Percentiles rank a stretch among this genome's conserved stretches.
Evolutionary conservation across 768 basidiomycete genomes (phyloP).

Genomic region (Termitomyces sp.): DNA sequence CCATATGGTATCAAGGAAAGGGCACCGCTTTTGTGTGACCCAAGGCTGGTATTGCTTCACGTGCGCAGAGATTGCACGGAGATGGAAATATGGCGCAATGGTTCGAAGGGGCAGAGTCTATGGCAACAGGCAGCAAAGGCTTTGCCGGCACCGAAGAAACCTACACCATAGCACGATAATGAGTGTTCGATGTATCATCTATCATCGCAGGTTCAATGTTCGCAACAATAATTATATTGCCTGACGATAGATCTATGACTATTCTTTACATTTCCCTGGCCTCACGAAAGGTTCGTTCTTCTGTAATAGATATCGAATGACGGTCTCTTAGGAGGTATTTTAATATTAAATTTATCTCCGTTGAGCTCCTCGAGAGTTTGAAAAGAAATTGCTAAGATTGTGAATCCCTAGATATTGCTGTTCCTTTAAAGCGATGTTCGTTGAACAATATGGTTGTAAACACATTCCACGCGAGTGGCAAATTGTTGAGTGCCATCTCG

Average conservation of each 20-base stretch:
- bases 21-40: constrained; percentile 18
- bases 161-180: constrained; percentile 9
- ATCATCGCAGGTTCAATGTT: neutral
- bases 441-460: neutral
- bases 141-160: constrained; percentile 5
- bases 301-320: neutral
- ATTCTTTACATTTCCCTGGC: no score
- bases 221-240: neutral
- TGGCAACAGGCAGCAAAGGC: constrained; percentile 24
- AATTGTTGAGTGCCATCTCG: neutral
- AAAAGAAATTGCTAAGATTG: no score
- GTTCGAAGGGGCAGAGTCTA: constrained; percentile 23
- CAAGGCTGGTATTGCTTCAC: constrained; percentile 21
- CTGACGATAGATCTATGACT: neutral
- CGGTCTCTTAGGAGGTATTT: no score
- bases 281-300: neutral
- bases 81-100: constrained; percentile 34
- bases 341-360: no score
- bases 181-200: neutral
- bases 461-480: neutral
- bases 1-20: constrained; percentile 18
- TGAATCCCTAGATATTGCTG: no score
- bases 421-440: neutral
- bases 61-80: constrained; percentile 27
- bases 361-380: no score